Evolutionary conservation across 1,139 yeast species (phyloP).

Genomic region (Candida sanyaensis): DNA sequence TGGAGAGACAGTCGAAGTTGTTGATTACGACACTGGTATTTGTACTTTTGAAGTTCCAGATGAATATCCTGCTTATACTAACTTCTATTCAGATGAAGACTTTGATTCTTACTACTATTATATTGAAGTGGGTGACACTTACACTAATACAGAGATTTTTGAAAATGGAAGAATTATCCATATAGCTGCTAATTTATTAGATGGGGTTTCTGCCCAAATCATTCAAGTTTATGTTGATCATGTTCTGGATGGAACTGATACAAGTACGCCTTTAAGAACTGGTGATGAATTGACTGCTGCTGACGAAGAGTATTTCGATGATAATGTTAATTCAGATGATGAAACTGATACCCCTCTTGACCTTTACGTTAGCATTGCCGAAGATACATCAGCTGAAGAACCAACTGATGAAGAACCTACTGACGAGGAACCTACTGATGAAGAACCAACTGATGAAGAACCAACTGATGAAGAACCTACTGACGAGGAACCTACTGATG

Average conservation of each 20-base stretch:
- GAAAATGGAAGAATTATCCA: slow-evolving; percentile 34
- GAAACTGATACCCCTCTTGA: neutral
- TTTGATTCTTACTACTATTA: slow-evolving; percentile 40
- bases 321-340: neutral
- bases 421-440: neutral
- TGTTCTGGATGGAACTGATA: slow-evolving; percentile 17
- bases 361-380: slow-evolving; percentile 4
- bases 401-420: neutral
- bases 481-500: neutral
- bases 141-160: slow-evolving; percentile 35
- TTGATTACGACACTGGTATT: slow-evolving; percentile 40
- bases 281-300: neutral
- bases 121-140: slow-evolving; percentile 21
- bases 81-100: slow-evolving; percentile 29
- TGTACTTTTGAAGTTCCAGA: slow-evolving; percentile 40
- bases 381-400: slow-evolving; percentile 11
- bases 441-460: neutral
- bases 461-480: neutral
- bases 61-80: slow-evolving; percentile 25
- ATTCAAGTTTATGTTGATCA: slow-evolving; percentile 30
- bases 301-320: neutral
- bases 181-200: slow-evolving; percentile 33
- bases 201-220: slow-evolving; percentile 23
- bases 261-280: neutral
- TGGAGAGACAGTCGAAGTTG: slow-evolving; percentile 32